phyloP scores from a whole-genome alignment of 345 rosid genomes.

The Syzygium jambos region DNA sequence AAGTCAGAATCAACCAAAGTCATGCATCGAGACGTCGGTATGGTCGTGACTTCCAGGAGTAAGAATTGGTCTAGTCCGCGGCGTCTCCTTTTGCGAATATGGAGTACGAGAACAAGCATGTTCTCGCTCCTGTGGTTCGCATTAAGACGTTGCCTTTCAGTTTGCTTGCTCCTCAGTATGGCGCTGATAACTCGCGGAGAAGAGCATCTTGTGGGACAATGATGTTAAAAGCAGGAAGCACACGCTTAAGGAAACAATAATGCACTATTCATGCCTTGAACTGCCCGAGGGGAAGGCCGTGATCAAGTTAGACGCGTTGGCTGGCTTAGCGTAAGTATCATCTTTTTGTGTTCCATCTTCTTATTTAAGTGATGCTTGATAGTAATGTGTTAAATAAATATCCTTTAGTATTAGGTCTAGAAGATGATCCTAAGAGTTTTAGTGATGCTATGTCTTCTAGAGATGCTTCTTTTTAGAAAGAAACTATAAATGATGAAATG shows the following conservation, averaged over 20 bases:
- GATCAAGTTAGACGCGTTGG: conserved; percentile 65
- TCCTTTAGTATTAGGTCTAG: too few species aligned
- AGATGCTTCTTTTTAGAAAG: neutral
- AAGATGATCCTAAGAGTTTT: neutral
- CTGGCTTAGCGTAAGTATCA: conserved; percentile 63
- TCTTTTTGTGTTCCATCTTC: neutral
- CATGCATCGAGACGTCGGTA: neutral
- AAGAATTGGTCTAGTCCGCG: neutral
- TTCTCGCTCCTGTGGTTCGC: conserved; percentile 97
- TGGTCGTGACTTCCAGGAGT: neutral
- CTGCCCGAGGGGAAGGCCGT: conserved; percentile 67
- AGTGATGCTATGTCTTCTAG: neutral
- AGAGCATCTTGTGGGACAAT: conserved; percentile 91
- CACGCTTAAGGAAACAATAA: conserved; percentile 69
- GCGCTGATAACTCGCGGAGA: conserved; percentile 84
- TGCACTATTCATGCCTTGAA: conserved; percentile 80
- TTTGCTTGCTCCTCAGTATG: conserved; percentile 69
- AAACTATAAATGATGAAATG: neutral
- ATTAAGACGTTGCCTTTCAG: conserved; percentile 76
- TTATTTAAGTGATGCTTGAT: neutral
- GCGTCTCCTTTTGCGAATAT: conserved; percentile 15
- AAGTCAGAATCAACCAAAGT: too few species aligned
- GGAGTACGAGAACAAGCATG: conserved; percentile 75
- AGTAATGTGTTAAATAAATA: too few species aligned
- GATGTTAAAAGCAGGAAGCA: conserved; percentile 87